Percentiles rank a stretch among this genome's conserved stretches.
phyloP scores from a whole-genome alignment of 345 rosid species.

The Anacardium occidentale region DNA sequence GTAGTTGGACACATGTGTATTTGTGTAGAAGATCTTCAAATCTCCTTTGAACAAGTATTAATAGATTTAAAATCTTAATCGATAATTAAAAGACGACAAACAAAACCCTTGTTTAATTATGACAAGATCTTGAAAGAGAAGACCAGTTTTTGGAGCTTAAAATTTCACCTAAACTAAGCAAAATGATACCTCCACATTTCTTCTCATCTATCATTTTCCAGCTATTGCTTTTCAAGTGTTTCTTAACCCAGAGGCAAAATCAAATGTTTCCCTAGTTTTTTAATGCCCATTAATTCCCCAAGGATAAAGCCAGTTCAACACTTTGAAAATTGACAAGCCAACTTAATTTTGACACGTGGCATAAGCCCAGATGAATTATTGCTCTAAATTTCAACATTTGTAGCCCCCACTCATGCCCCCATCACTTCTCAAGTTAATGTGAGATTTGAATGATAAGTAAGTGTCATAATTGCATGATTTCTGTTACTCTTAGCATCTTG shows the following conservation, averaged over 20 bases:
- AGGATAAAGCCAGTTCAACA: constrained; percentile 50
- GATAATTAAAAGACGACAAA: not conserved
- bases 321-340: constrained; percentile 58
- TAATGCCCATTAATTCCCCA: constrained; percentile 14
- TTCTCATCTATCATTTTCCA: not conserved
- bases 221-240: constrained; percentile 32
- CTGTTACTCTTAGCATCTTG: constrained; percentile 46
- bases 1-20: no score
- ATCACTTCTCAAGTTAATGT: constrained; percentile 21
- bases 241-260: constrained; percentile 60
- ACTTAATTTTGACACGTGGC: constrained; percentile 34
- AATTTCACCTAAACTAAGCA: constrained; percentile 29
- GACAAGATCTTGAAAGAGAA: constrained; percentile 23
- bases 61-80: no score
- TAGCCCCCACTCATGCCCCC: not conserved
- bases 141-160: not conserved
- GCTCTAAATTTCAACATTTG: constrained; percentile 5
- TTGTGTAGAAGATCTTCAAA: no score
- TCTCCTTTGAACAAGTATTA: no score
- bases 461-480: constrained; percentile 52
- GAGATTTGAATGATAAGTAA: constrained; percentile 49
- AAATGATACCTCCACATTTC: constrained; percentile 35
- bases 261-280: constrained; percentile 10
- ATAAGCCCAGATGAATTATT: constrained; percentile 3
- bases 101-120: constrained; percentile 20